Conservation (phyloP, 2,329 filamentous ascomycete species). For the Alternaria sp. region DNA sequence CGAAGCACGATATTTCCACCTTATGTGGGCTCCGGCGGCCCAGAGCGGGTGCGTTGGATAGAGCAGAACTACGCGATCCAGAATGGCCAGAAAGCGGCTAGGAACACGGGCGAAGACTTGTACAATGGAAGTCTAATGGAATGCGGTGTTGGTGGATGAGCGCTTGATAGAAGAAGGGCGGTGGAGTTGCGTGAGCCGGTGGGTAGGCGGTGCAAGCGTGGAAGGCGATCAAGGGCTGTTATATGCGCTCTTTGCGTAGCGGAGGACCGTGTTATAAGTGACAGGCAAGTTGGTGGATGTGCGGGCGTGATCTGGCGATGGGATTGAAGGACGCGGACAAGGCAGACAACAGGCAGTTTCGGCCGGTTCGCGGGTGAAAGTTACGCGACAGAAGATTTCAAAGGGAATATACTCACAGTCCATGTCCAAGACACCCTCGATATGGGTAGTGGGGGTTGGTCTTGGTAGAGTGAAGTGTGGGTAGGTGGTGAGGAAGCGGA, state of each 20-base stretch:
- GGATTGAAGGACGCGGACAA: slow-evolving; percentile 46
- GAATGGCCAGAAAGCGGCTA: slow-evolving; percentile 47
- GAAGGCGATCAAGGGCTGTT: slow-evolving; percentile 24
- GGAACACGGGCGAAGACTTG: slow-evolving; percentile 33
- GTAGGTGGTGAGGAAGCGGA: slow-evolving; percentile 40
- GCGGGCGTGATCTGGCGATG: slow-evolving; percentile 46
- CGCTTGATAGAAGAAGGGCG: slow-evolving; percentile 41
- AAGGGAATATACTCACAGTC: slow-evolving; percentile 63
- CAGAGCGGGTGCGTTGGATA: slow-evolving; percentile 50
- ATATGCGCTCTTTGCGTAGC: slow-evolving; percentile 26
- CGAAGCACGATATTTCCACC: slow-evolving; percentile 52
- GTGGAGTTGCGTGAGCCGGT: slow-evolving; percentile 34
- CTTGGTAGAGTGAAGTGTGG: slow-evolving; percentile 45
- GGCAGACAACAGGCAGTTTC: slow-evolving; percentile 31
- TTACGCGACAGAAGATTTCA: slow-evolving; percentile 41
- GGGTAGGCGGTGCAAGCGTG: slow-evolving; percentile 25
- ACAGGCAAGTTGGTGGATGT: slow-evolving; percentile 40
- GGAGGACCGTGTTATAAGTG: slow-evolving; percentile 23
- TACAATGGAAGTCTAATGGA: slow-evolving; percentile 53
- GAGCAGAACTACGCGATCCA: slow-evolving; percentile 56
- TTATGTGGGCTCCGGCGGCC: slow-evolving; percentile 41
- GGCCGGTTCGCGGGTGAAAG: slow-evolving; percentile 26
- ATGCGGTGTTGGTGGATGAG: slow-evolving; percentile 47
- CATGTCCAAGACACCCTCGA: slow-evolving; percentile 63
- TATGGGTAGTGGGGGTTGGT: slow-evolving; percentile 34